Conservation (phyloP, 495 filamentous ascomycete genomes). For the Pyrenula massariospora region DNA sequence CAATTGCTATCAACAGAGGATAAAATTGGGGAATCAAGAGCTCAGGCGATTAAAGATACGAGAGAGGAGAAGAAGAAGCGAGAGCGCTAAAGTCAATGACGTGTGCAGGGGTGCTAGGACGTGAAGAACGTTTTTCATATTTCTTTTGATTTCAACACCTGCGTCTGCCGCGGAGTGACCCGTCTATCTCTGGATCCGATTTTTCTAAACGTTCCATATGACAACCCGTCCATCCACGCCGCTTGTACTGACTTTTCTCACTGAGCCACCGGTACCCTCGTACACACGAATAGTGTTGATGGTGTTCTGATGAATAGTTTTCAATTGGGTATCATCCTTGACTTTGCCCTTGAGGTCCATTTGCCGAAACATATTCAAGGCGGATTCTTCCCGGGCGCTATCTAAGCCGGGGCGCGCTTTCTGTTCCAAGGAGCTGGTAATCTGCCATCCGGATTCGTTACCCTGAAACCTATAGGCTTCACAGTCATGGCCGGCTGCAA, state of each 20-base stretch:
- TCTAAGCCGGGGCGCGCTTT: slow-evolving; percentile 37
- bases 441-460: slow-evolving; percentile 71
- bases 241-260: slow-evolving; percentile 79
- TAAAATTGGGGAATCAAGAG: no score
- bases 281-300: slow-evolving; percentile 73
- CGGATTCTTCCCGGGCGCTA: slow-evolving; percentile 64
- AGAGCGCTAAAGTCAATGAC: no score
- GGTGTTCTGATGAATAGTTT: slow-evolving; percentile 95
- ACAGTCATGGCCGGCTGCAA: slow-evolving; percentile 93
- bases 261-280: slow-evolving; percentile 48
- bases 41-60: no score
- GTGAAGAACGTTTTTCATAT: no score
- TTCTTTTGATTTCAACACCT: no score
- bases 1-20: no score
- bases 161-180: no score
- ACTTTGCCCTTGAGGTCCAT: slow-evolving; percentile 95
- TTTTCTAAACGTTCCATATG: slow-evolving; percentile 53
- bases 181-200: no score
- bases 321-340: slow-evolving; percentile 81
- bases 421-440: slow-evolving; percentile 70
- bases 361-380: slow-evolving; percentile 97
- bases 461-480: slow-evolving; percentile 86
- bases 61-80: no score
- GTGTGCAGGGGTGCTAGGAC: no score
- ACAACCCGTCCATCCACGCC: slow-evolving; percentile 93